Evolutionary conservation across 2,329 filamentous ascomycete genomes (phyloP).

Genomic region (Lasiodiplodia citricola): DNA sequence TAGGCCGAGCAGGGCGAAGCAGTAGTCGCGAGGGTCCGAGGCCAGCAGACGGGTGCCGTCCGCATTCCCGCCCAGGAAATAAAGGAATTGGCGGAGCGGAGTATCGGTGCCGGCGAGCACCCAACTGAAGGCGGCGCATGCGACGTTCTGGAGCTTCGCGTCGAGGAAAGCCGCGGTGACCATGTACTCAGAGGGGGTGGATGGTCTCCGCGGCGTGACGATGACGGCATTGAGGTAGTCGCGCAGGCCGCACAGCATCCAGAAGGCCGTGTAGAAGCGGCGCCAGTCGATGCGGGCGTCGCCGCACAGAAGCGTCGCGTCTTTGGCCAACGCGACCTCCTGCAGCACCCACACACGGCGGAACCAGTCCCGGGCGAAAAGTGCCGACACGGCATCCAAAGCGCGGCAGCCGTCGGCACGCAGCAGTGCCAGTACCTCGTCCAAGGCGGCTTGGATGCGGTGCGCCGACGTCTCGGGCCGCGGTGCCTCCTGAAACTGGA

Average conservation of each 20-base stretch:
- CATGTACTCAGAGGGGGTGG: not conserved
- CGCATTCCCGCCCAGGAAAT: constrained; percentile 4
- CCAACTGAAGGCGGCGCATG: not conserved
- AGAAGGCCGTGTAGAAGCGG: constrained; percentile 14
- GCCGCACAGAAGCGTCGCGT: not conserved
- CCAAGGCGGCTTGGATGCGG: not conserved
- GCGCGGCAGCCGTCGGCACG: not conserved
- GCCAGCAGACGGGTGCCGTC: not conserved
- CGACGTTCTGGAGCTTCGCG: constrained; percentile 4
- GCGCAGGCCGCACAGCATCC: constrained; percentile 24
- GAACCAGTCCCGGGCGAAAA: constrained; percentile 28
- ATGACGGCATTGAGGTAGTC: constrained; percentile 12
- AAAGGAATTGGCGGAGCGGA: constrained; percentile 3
- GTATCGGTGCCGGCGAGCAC: not conserved
- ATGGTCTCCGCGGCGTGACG: not conserved
- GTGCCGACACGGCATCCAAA: not conserved
- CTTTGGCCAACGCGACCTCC: constrained; percentile 25
- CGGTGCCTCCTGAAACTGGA: not conserved
- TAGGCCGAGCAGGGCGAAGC: constrained; percentile 19
- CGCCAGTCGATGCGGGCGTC: not conserved
- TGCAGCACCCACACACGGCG: constrained; percentile 30
- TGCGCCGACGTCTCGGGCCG: not conserved
- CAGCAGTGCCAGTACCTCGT: not conserved
- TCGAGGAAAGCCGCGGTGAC: constrained; percentile 1
- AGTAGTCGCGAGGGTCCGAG: constrained; percentile 19